A percentile compares a stretch with the other conserved stretches of the same genome.
Conservation (phyloP, 768 basidiomycete species). For the Amanita rubescens region DNA sequence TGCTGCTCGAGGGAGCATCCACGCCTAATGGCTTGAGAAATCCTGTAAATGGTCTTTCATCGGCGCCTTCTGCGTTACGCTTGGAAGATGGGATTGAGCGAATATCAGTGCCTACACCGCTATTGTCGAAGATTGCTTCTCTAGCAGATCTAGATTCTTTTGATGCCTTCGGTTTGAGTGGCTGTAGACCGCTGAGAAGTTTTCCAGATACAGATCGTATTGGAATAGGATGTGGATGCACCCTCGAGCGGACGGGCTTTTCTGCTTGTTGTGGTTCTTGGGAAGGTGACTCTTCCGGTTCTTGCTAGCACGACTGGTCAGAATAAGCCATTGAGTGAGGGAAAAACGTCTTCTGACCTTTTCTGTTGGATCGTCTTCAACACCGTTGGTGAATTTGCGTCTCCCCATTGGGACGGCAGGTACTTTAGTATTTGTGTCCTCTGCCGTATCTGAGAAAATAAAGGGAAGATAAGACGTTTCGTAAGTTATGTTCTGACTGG, state of each 20-base stretch:
- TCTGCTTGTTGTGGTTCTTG: constrained; percentile 1
- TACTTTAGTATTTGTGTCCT: constrained; percentile 5
- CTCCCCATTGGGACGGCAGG: constrained; percentile 30
- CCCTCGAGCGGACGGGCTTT: constrained; percentile 3
- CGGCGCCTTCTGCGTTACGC: neutral
- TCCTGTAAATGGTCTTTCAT: neutral
- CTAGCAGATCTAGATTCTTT: constrained; percentile 32
- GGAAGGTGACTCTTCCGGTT: constrained; percentile 8
- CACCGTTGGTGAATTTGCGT: constrained; percentile 39
- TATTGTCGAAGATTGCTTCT: constrained; percentile 37
- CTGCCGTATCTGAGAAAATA: constrained; percentile 37
- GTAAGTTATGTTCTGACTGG: constrained; percentile 33
- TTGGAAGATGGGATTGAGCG: constrained; percentile 15
- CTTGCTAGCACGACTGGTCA: constrained; percentile 10
- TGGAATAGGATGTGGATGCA: constrained; percentile 14
- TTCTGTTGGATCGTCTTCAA: constrained; percentile 24
- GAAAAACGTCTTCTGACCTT: constrained; percentile 8
- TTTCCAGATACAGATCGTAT: constrained; percentile 14
- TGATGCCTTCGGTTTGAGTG: constrained; percentile 20
- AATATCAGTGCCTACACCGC: constrained; percentile 44
- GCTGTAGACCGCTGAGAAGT: constrained; percentile 16
- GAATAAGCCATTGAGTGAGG: neutral
- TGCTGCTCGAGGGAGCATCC: constrained; percentile 33
- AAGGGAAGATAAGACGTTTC: constrained; percentile 65
- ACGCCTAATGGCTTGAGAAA: constrained; percentile 56